Conservation (phyloP, 169 alveolate species). For the Babesia bigemina region DNA sequence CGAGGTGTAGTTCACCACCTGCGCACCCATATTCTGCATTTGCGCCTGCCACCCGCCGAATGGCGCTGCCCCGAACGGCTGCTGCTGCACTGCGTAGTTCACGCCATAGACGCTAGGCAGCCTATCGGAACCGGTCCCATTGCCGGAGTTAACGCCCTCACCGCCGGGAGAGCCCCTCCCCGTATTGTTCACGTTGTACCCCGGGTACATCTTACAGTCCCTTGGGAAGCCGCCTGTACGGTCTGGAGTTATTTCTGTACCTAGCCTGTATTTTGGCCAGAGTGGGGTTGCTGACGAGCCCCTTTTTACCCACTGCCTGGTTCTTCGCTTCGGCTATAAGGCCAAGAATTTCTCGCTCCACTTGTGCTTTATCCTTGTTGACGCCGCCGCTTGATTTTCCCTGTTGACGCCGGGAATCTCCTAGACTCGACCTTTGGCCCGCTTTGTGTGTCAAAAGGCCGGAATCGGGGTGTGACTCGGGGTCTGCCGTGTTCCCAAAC, state of each 20-base stretch:
- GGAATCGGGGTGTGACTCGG: not conserved
- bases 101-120: not conserved
- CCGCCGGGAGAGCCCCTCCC: not conserved
- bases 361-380: not conserved
- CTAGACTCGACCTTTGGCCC: not conserved
- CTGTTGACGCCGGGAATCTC: not conserved
- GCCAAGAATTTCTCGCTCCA: slow-evolving; percentile 23
- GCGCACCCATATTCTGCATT: slow-evolving; percentile 15
- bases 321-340: slow-evolving; percentile 22
- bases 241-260: not conserved
- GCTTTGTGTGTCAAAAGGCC: no score
- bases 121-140: not conserved
- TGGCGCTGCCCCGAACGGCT: slow-evolving; percentile 1
- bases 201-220: slow-evolving; percentile 22
- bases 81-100: slow-evolving; percentile 8
- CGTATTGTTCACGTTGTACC: not conserved
- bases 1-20: not conserved
- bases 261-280: slow-evolving; percentile 29
- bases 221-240: not conserved
- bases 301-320: slow-evolving; percentile 39
- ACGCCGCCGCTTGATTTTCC: not conserved
- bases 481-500: not conserved
- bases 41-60: slow-evolving; percentile 23
- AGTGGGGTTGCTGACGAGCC: slow-evolving; percentile 23
- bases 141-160: not conserved